These are phyloP conservation scores for Paecilomyces variotii DNA, from an alignment of 2,329 filamentous ascomycete genomes.

Conservation along the genomic window DNA sequence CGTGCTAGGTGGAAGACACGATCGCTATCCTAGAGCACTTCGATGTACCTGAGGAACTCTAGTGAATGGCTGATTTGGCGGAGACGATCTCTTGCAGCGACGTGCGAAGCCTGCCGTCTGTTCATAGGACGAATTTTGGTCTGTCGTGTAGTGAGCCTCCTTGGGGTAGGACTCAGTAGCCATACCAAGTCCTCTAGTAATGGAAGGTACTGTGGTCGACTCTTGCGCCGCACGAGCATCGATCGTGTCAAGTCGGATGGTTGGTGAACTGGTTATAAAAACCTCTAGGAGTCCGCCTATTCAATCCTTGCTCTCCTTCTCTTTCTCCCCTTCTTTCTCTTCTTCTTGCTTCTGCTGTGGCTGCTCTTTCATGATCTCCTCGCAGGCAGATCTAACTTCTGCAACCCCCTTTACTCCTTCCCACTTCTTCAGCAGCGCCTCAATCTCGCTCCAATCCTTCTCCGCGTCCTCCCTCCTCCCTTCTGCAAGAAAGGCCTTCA, in stretches of 20 bases:
- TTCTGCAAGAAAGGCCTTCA: constrained; percentile 30
- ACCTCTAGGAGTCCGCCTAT: background rate
- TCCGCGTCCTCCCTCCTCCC: constrained; percentile 33
- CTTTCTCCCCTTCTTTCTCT: background rate
- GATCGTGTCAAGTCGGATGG: background rate
- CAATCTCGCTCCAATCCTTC: constrained; percentile 35
- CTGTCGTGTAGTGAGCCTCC: background rate
- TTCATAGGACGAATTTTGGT: too few species aligned
- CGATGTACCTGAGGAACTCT: background rate
- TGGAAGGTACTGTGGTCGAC: background rate
- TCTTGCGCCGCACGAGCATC: background rate
- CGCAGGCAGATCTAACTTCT: constrained; percentile 32
- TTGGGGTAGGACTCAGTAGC: background rate
- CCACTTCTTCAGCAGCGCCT: constrained; percentile 34
- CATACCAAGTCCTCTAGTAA: background rate
- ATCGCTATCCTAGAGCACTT: background rate
- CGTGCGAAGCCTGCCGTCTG: too few species aligned
- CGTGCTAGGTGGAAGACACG: background rate
- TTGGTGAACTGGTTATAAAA: background rate
- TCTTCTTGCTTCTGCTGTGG: constrained; percentile 5
- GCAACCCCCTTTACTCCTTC: constrained; percentile 35
- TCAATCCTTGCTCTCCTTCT: background rate
- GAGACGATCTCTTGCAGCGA: too few species aligned
- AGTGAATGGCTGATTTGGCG: too few species aligned
- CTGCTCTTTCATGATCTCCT: constrained; percentile 26